Evolutionary conservation across 495 filamentous ascomycete genomes (phyloP), one percentile per base, ranked within the genome.

Genomic region (Penicillium pancosmium): DNA sequence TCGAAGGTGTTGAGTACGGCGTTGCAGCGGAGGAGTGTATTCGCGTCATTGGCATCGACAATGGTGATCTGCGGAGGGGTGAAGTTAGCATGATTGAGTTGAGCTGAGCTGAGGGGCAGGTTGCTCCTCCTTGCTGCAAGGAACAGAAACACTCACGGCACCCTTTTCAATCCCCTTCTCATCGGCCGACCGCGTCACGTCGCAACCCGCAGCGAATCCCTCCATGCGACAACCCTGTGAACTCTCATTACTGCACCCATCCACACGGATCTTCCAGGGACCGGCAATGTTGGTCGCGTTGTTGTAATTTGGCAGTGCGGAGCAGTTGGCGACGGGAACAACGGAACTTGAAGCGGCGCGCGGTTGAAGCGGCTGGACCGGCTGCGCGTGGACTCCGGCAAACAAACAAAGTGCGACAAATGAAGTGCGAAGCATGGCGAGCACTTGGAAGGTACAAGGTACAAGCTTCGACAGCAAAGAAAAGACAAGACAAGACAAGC

Each of bases 11-110:
- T 47, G n/a, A 57, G 33, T 21, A 49, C 50, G 36, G 57, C 62
- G 51, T 64, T 64, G 57, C 62, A 64, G 58, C 62, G 62, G 11
- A 64, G 44, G n/a, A 50, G 27, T n/a, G 54, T 61, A n/a, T 54
- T 57, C 19, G 38, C 13, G n/a, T 38, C 44, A 12, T 47, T 57
- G 36, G 33, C 10, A 16, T 46, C 50, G 11, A 44, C 34, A 11
- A 61, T 61, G 5, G 50, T 61, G 36, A 64, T 51, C 62, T 64
- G 40, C 2, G 15, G 34, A 43, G 19, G n/a, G 25, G 10, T 12
- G 23, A 23, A 13, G 16, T 43, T 46, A 44, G 41, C 38, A 18
- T 1, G 38, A 7, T 44, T 18, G 21, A 13, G 36, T 2, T 38
- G 13, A 12, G 7, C 2, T 11, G 12, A 7, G 36, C 36, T 38